Base-by-base conservation (phyloP, 2,329 filamentous ascomycete species). In the Aspergillus novoparasiticus region DNA sequence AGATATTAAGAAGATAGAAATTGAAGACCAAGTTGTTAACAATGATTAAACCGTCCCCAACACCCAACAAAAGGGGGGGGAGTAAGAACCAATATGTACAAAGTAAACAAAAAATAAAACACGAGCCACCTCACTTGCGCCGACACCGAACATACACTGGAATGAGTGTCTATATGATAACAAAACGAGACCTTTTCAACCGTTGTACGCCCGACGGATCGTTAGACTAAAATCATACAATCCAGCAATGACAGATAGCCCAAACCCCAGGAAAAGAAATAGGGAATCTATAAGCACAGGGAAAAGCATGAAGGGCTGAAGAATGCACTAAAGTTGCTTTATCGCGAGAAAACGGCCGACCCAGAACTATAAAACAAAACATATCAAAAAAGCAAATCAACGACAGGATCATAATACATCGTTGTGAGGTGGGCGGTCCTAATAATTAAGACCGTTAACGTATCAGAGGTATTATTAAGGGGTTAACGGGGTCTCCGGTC, bases 151-250 rank as follows among this genome's bases (percentile, higher is more conserved):
- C 14, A 36, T 34, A 60, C 39, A 36, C 30, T 30, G 26, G 36
- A 60, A 36, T 30, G 58, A 46, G 21, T 19, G 34, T 60, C 58
- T 60, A 60, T 60, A 32, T 39, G 41, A 39, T 36, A 34, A 28
- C 19, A 41, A 34, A 34, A 48, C 11, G 32, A 32, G 34, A 55
- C 51, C 51, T 55, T 55, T 55, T 55, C 51, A 39, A 34, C 30
- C 51, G 21, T 39, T 39, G 19, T 26, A 39, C 51, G 51, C 51
- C 51, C 21, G 21, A 39, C 32, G 32, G 32, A 55, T 39, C 32
- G 32, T 34, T 54, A 36, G 51, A 54, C 21, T 21, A 36, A 19
- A 30, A n/a, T 51, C 28, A 55, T n/a, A 16, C 32, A 39, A 55
- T 36, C n/a, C 21, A 55, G 34, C 51, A 39, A n/a, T 19, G 12